Conservation (phyloP, 768 basidiomycete species). For the Phlegmacium glaucopus region DNA sequence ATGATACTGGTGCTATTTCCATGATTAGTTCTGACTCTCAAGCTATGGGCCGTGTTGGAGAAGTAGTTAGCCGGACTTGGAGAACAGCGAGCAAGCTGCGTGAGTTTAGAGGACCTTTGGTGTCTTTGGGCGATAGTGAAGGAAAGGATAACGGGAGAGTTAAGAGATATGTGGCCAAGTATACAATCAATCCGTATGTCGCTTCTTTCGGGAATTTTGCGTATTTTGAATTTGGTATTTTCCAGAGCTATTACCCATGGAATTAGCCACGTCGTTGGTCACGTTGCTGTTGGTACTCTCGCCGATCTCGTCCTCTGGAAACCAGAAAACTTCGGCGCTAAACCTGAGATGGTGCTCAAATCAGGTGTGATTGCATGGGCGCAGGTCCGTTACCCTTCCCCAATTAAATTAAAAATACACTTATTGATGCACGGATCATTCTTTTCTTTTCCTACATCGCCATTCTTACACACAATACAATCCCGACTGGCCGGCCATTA, state of each 20-base stretch:
- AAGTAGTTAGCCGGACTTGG: constrained; percentile 93
- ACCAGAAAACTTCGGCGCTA: constrained; percentile 88
- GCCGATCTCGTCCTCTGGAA: constrained; percentile 97
- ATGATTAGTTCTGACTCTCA: constrained; percentile 98
- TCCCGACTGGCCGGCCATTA: too few relatives aligned
- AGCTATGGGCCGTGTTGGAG: constrained; percentile 97
- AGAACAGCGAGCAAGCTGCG: constrained; percentile 95
- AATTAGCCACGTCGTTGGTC: constrained; percentile 83
- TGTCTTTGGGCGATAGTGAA: constrained; percentile 62
- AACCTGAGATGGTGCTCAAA: constrained; percentile 94
- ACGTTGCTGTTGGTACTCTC: constrained; percentile 75
- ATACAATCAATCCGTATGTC: constrained; percentile 93
- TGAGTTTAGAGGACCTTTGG: constrained; percentile 71
- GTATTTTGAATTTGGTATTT: constrained; percentile 2
- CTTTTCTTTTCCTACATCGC: not conserved
- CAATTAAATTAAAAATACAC: not conserved
- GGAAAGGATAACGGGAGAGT: constrained; percentile 85
- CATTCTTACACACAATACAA: too few relatives aligned
- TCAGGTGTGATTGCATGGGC: constrained; percentile 92
- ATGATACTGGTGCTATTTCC: constrained; percentile 90
- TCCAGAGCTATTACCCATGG: constrained; percentile 90
- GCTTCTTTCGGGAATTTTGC: not conserved
- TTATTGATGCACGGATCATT: not conserved
- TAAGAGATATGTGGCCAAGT: constrained; percentile 94
- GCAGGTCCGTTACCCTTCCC: constrained; percentile 47